phyloP scores from a whole-genome alignment of 371 early-diverging fungal species.

The Mortierella sp. region DNA sequence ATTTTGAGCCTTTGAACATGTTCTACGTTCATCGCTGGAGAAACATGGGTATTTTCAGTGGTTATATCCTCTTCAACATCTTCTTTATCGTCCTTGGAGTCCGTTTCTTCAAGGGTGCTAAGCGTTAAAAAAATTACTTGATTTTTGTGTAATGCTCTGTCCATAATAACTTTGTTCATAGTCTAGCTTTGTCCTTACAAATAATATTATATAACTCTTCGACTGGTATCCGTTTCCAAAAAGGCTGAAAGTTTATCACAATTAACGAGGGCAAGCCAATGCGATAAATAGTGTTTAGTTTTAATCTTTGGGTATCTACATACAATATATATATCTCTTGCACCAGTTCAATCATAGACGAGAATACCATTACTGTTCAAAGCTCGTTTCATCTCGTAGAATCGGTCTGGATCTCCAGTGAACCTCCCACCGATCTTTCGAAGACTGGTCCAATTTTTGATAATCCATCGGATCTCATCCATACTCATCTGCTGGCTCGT shows the following conservation, averaged over 20 bases:
- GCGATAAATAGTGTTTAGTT: too few relatives aligned
- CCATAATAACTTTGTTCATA: too few relatives aligned
- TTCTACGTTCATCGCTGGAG: conserved; percentile 75
- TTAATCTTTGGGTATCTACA: too few relatives aligned
- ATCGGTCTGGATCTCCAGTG: background rate
- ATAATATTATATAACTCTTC: too few relatives aligned
- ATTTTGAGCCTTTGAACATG: conserved; percentile 71
- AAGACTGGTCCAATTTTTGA: conserved; percentile 2
- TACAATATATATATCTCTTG: background rate
- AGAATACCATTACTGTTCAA: conserved; percentile 4
- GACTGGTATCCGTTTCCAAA: too few relatives aligned
- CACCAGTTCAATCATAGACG: conserved; percentile 1
- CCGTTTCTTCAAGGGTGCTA: conserved; percentile 32
- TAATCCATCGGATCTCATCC: conserved; percentile 16
- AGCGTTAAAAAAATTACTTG: conserved; percentile 16
- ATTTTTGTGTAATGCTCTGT: too few relatives aligned
- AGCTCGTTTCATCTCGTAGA: conserved; percentile 6
- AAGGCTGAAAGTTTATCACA: too few relatives aligned
- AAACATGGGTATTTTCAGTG: conserved; percentile 75
- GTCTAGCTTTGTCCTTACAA: too few relatives aligned
- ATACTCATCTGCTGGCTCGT: background rate
- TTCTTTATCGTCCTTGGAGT: conserved; percentile 63
- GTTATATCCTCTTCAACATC: conserved; percentile 68
- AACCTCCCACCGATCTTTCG: background rate
- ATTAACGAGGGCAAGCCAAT: too few relatives aligned